Evolutionary conservation across 1,284 basidiomycete species (phyloP).

Genomic region (Apiotrichum gracile): DNA sequence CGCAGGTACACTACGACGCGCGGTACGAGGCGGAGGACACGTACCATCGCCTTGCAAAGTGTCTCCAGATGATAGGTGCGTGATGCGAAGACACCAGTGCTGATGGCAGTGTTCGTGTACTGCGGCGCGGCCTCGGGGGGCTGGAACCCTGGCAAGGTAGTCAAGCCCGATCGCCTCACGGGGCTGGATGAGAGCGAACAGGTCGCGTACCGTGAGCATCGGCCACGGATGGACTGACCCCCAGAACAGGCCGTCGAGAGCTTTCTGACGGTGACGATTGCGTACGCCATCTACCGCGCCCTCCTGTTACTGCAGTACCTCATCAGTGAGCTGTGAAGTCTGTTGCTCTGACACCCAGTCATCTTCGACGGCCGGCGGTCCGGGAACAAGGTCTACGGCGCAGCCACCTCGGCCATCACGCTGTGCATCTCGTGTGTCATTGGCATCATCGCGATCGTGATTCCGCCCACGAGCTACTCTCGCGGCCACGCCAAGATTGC

Average conservation of each 20-base stretch:
- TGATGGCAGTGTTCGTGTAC: conserved; percentile 30
- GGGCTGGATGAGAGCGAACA: neutral
- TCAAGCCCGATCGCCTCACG: neutral
- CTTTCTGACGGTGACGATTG: conserved; percentile 23
- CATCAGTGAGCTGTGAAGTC: neutral
- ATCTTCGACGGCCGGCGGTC: neutral
- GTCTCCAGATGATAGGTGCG: conserved; percentile 25
- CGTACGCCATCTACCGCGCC: conserved; percentile 17
- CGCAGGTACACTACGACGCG: conserved; percentile 31
- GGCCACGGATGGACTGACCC: neutral
- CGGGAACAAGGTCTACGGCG: neutral
- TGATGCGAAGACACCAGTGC: no score
- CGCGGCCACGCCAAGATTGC: conserved; percentile 15
- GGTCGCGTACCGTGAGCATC: neutral
- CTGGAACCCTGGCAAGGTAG: conserved; percentile 13
- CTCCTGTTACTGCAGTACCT: conserved; percentile 22
- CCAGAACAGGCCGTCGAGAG: conserved; percentile 5
- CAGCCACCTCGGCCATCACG: neutral
- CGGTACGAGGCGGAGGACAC: conserved; percentile 29
- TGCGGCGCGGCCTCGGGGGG: conserved; percentile 30
- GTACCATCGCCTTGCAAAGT: conserved; percentile 27
- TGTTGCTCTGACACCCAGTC: neutral
- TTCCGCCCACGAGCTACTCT: conserved; percentile 8
- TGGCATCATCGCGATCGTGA: conserved; percentile 11
- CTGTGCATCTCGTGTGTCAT: conserved; percentile 15